Conservation (phyloP, 2,329 filamentous ascomycete genomes). For the Cladosporium velox region DNA sequence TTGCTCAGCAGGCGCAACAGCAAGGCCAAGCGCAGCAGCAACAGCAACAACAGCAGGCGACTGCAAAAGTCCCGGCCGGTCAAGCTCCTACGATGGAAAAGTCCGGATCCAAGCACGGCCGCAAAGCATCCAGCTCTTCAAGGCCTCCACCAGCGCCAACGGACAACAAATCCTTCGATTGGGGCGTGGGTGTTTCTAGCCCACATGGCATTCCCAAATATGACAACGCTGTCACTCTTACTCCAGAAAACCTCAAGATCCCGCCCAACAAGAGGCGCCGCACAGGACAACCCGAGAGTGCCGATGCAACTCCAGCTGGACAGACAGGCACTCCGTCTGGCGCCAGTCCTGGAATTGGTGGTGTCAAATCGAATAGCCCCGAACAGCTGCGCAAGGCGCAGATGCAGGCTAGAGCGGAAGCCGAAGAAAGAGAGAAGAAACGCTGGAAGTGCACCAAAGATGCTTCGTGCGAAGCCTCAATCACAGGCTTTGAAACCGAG, state of each 20-base stretch:
- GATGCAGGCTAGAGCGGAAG: slow-evolving; percentile 42
- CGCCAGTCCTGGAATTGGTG: slow-evolving; percentile 42
- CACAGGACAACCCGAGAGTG: slow-evolving; percentile 42
- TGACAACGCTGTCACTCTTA: slow-evolving; percentile 53
- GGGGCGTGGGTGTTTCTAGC: slow-evolving; percentile 30
- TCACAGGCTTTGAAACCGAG: slow-evolving; percentile 57
- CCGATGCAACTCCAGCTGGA: slow-evolving; percentile 44
- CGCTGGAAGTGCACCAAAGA: slow-evolving; percentile 56
- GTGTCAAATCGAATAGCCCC: slow-evolving; percentile 43
- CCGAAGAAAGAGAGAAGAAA: slow-evolving; percentile 45
- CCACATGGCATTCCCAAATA: slow-evolving; percentile 61
- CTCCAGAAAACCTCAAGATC: slow-evolving; percentile 59
- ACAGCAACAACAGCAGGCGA: slow-evolving; percentile 18
- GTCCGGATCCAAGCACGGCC: slow-evolving; percentile 24
- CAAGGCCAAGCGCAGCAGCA: slow-evolving; percentile 23
- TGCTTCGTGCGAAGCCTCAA: slow-evolving; percentile 53
- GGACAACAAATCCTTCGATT: slow-evolving; percentile 39
- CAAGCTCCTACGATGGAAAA: slow-evolving; percentile 24
- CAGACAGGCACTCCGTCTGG: slow-evolving; percentile 39
- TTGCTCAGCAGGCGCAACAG: slow-evolving; percentile 19
- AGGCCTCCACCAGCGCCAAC: slow-evolving; percentile 37
- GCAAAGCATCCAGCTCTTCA: slow-evolving; percentile 30
- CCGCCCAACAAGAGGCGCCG: slow-evolving; percentile 60
- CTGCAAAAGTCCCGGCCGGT: slow-evolving; percentile 4
- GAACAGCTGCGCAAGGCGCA: slow-evolving; percentile 49